Evolutionary conservation across 305 asterid genomes (phyloP).

Genomic region (Rubia tinctorum): DNA sequence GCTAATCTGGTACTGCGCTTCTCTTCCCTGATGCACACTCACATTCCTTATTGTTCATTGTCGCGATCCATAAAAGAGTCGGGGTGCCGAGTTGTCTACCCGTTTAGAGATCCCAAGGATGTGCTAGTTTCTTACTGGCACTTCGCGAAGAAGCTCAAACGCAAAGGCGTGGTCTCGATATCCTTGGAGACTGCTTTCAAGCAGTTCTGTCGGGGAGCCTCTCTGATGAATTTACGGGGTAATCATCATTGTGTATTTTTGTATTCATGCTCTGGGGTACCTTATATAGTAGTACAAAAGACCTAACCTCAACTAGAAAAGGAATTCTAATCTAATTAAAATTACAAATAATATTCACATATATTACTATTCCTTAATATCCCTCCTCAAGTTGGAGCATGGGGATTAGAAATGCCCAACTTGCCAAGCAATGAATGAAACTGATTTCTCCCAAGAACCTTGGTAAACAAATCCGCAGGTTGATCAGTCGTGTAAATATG

Average conservation of each 20-base stretch:
- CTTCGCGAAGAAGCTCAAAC: constrained; percentile 2
- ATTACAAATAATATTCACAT: no score
- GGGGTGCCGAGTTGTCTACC: constrained; percentile 16
- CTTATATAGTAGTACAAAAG: no score
- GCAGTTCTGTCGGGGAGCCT: constrained; percentile 21
- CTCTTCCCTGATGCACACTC: constrained; percentile 18
- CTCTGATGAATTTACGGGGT: not conserved
- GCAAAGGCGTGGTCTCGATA: not conserved
- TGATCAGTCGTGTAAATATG: no score
- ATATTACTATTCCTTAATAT: no score
- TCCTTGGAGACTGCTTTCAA: constrained; percentile 19
- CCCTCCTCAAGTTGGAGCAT: no score
- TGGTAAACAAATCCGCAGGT: no score
- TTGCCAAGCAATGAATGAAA: no score
- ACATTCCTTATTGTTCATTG: constrained; percentile 8
- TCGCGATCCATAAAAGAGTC: constrained; percentile 21
- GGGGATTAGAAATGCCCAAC: no score
- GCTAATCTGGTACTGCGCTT: constrained; percentile 1
- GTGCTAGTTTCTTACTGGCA: constrained; percentile 28
- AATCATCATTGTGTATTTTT: constrained; percentile 28
- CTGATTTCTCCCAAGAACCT: no score
- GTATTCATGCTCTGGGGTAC: constrained; percentile 23
- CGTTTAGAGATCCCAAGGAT: constrained; percentile 22
- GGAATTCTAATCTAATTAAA: no score
- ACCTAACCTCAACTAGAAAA: no score